Conservation (phyloP, 108 stramenopile genomes). For the Conticribra weissflogii region DNA sequence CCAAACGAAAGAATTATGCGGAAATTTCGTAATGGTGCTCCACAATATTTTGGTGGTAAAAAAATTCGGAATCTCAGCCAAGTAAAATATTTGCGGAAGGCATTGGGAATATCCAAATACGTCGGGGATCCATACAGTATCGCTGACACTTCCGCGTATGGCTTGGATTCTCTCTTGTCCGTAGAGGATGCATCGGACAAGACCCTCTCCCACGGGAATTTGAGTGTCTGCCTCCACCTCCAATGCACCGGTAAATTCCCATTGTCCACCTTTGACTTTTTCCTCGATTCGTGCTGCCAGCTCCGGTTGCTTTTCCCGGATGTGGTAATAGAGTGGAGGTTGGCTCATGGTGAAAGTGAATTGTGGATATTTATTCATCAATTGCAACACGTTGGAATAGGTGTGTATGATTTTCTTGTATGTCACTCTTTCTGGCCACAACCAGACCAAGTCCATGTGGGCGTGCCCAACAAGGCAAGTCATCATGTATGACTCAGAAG, state of each 20-base stretch:
- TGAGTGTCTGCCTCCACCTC: slow-evolving; percentile 17
- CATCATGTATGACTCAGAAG: not conserved
- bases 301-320: slow-evolving; percentile 2
- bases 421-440: slow-evolving; percentile 11
- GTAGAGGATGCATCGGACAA: slow-evolving; percentile 10
- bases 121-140: slow-evolving; percentile 12
- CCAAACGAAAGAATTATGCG: slow-evolving; percentile 15
- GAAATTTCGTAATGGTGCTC: slow-evolving; percentile 13
- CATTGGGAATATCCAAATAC: slow-evolving; percentile 18
- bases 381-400: slow-evolving; percentile 18
- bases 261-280: slow-evolving; percentile 1
- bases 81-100: slow-evolving; percentile 6
- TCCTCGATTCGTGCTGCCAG: slow-evolving; percentile 1
- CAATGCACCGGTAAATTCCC: slow-evolving; percentile 10
- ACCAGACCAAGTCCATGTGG: slow-evolving; percentile 12
- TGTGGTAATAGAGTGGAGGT: slow-evolving; percentile 8
- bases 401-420: slow-evolving; percentile 16
- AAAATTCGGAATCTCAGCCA: slow-evolving; percentile 13
- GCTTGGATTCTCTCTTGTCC: slow-evolving; percentile 9
- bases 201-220: slow-evolving; percentile 7
- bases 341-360: slow-evolving; percentile 20
- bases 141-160: slow-evolving; percentile 11
- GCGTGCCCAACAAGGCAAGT: slow-evolving; percentile 12
- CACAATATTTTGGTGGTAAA: slow-evolving; percentile 14
- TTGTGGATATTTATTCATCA: slow-evolving; percentile 11